Base-by-base conservation (phyloP, 2,329 filamentous ascomycete genomes). In the Neopestalotiopsis sp. region DNA sequence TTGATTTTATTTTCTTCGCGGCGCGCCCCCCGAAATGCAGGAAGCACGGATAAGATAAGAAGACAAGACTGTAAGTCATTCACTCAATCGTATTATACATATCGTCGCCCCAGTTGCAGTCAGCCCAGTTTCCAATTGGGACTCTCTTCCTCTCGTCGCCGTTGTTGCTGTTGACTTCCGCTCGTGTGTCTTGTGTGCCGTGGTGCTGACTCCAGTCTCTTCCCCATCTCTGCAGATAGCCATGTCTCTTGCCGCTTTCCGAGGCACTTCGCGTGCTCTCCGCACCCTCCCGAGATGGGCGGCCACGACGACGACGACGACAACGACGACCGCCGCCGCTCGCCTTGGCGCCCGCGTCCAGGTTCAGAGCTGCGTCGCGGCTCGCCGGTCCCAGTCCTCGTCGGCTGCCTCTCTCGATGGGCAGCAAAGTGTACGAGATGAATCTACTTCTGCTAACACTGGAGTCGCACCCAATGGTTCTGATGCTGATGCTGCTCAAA, bases 351-450 rank as follows among this genome's bases (percentile, higher is more conserved):
- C 45, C 49, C 45, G 17, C 49, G 34, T 34, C 7, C 20, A 28
- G 12, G 53, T 38, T 73, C 61, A 65, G 42, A 28, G 73, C 69
- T 56, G 57, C 57, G 68, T 70, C 58, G 65, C 70, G 30, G 74
- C 78, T 71, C 79, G 76, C 71, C 81, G 82, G 74, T 75, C 76
- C 45, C 80, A 85, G 68, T 87, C 86, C 57, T 86, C 87, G 63
- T 49, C 66, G 38, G 66, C 59, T 58, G 75, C 82, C 67, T 78
- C 80, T 45, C 77, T 83, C 67, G 89, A 91, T 68, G 82, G 85
- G 71, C 89, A 91, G 78, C 89, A 91, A 75, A 84, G 86, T 83
- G 89, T 91, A 75, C 57, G 83, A 49, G 63, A 68, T 62, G 38
- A 66, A 57, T 66, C 64, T 66, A 57, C 59, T 24, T 69, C 42